Evolutionary conservation across 2,329 filamentous ascomycete genomes (phyloP).

Genomic region (Fusarium scirpi): DNA sequence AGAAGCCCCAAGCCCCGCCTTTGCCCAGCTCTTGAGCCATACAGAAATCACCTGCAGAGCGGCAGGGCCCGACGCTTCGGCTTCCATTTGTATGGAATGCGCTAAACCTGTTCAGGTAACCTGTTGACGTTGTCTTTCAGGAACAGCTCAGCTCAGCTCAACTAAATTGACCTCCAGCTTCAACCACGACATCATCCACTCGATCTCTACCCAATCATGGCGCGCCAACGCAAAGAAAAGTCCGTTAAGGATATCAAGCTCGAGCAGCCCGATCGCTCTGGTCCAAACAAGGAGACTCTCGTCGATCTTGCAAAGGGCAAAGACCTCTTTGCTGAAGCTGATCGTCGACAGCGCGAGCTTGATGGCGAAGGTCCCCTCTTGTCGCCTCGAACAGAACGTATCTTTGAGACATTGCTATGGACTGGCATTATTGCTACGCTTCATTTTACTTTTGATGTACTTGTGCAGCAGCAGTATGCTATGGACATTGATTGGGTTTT

Average conservation of each 20-base stretch:
- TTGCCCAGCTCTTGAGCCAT: slow-evolving; percentile 6
- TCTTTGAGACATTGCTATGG: slow-evolving; percentile 70
- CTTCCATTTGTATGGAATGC: neutral
- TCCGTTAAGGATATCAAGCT: slow-evolving; percentile 68
- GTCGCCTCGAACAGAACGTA: slow-evolving; percentile 61
- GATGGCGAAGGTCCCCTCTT: slow-evolving; percentile 53
- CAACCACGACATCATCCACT: slow-evolving; percentile 14
- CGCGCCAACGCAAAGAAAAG: slow-evolving; percentile 62
- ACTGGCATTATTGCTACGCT: slow-evolving; percentile 74
- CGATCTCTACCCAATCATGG: slow-evolving; percentile 53
- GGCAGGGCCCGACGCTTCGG: slow-evolving; percentile 23
- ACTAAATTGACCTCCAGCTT: slow-evolving; percentile 17
- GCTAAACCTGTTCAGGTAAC: slow-evolving; percentile 26
- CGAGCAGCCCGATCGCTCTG: slow-evolving; percentile 75
- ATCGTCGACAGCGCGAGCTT: slow-evolving; percentile 53
- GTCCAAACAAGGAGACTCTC: slow-evolving; percentile 73
- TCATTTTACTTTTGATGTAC: slow-evolving; percentile 81
- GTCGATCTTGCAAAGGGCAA: slow-evolving; percentile 77
- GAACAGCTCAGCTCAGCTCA: slow-evolving; percentile 5
- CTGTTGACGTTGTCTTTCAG: slow-evolving; percentile 27
- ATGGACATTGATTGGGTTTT: slow-evolving; percentile 70
- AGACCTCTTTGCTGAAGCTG: slow-evolving; percentile 66
- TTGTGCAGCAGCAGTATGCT: slow-evolving; percentile 84
- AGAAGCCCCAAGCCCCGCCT: slow-evolving; percentile 10
- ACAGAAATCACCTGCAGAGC: slow-evolving; percentile 15